phyloP scores from a whole-genome alignment of 164 flowering plant genomes.

The Hamamelis virginiana region DNA sequence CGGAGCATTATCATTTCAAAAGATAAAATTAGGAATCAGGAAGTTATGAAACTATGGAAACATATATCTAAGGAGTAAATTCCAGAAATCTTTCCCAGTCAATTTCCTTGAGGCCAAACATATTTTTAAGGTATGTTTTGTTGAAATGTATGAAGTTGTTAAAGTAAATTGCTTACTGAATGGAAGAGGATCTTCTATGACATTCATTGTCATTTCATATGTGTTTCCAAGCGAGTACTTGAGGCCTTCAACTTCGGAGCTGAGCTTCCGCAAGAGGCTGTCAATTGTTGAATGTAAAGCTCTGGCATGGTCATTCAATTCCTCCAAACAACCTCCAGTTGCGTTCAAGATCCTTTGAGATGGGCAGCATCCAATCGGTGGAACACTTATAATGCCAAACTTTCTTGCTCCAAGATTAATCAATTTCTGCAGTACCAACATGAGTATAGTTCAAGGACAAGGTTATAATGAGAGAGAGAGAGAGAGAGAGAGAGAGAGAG shows the following conservation, averaged over 20 bases:
- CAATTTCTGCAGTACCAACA: conserved; percentile 24
- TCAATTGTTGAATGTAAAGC: conserved; percentile 21
- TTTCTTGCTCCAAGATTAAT: conserved; percentile 49
- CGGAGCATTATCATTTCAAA: too few relatives aligned
- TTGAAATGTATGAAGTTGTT: neutral
- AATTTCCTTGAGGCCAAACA: too few relatives aligned
- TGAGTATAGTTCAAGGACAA: too few relatives aligned
- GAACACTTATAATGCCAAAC: conserved; percentile 43
- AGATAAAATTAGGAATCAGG: too few relatives aligned
- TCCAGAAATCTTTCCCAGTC: too few relatives aligned
- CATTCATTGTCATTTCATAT: conserved; percentile 39
- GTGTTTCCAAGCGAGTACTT: conserved; percentile 55
- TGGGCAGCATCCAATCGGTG: conserved; percentile 61
- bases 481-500: neutral
- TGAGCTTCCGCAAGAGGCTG: conserved; percentile 30
- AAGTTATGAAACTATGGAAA: too few relatives aligned
- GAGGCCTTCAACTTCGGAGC: conserved; percentile 34
- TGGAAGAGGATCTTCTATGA: conserved; percentile 25
- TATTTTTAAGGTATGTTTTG: too few relatives aligned
- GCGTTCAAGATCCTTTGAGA: conserved; percentile 23
- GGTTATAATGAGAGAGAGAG: neutral
- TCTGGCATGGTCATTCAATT: conserved; percentile 28
- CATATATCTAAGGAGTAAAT: too few relatives aligned
- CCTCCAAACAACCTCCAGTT: conserved; percentile 35
- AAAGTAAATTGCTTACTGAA: conserved; percentile 30